These are phyloP conservation scores for Myriosclerotinia scirpicola DNA, from an alignment of 2,329 filamentous ascomycete species.

Conservation along the genomic window DNA sequence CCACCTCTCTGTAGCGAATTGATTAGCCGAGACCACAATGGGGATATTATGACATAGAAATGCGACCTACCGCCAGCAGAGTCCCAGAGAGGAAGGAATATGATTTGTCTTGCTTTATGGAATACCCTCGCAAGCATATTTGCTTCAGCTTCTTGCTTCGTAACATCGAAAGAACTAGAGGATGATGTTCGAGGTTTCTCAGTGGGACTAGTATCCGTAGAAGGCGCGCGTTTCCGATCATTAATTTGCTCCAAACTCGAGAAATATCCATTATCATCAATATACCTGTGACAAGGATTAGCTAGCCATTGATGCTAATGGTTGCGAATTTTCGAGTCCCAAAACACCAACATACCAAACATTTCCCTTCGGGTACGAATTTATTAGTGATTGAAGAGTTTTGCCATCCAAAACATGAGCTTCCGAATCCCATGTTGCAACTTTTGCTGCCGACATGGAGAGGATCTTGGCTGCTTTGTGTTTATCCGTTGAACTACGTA, in stretches of 20 bases:
- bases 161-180: conserved; percentile 23
- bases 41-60: not conserved
- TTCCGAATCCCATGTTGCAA: conserved; percentile 29
- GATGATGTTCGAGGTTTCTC: conserved; percentile 24
- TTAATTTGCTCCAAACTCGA: conserved; percentile 36
- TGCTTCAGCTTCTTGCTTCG: conserved; percentile 34
- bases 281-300: conserved; percentile 14
- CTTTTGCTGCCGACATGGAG: conserved; percentile 32
- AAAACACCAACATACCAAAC: conserved; percentile 32
- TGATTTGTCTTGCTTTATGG: conserved; percentile 36
- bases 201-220: conserved; percentile 9
- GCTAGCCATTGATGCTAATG: not conserved
- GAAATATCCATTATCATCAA: conserved; percentile 38
- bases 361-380: conserved; percentile 38
- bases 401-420: conserved; percentile 33
- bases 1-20: conserved; percentile 31
- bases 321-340: not conserved
- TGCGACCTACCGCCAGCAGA: conserved; percentile 32
- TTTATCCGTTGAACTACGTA: conserved; percentile 29
- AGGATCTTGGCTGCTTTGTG: conserved; percentile 35
- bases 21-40: not conserved
- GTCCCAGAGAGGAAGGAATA: conserved; percentile 40
- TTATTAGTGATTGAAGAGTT: conserved; percentile 34
- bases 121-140: conserved; percentile 36
- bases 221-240: conserved; percentile 20